Percentiles rank a stretch among this genome's conserved stretches.
Conservation (phyloP, 257 asterid genomes). For the Plantago elongata region DNA sequence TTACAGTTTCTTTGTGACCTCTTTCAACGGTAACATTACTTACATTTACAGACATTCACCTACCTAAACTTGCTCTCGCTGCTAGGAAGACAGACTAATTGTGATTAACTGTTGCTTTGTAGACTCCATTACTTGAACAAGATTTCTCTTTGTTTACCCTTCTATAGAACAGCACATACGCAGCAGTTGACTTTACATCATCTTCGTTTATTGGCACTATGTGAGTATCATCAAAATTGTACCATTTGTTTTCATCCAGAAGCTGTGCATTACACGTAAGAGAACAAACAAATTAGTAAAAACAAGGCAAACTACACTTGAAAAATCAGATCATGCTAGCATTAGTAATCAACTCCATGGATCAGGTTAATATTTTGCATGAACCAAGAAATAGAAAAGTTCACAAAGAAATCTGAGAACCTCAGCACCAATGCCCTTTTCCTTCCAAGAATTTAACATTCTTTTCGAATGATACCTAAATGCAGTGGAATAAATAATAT, state of each 20-base stretch:
- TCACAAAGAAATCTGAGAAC: neutral
- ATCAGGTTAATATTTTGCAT: too few relatives aligned
- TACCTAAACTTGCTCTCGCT: slow-evolving; percentile 18
- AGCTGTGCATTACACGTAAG: slow-evolving; percentile 44
- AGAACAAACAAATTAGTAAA: neutral
- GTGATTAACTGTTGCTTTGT: slow-evolving; percentile 32
- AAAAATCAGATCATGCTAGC: neutral
- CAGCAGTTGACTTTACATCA: slow-evolving; percentile 88
- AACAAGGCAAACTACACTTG: neutral
- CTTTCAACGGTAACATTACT: slow-evolving; percentile 19
- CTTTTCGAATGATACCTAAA: neutral
- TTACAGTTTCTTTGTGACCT: slow-evolving; percentile 22
- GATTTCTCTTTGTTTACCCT: slow-evolving; percentile 65
- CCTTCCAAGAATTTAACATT: neutral
- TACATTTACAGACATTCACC: slow-evolving; percentile 30
- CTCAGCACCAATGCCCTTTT: neutral
- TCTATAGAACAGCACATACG: slow-evolving; percentile 88
- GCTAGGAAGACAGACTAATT: slow-evolving; percentile 20
- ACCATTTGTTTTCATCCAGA: slow-evolving; percentile 91
- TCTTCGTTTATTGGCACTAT: slow-evolving; percentile 79
- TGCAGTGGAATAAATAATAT: too few relatives aligned
- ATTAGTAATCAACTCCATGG: neutral
- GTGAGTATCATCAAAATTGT: slow-evolving; percentile 93
- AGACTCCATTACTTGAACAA: slow-evolving; percentile 49
- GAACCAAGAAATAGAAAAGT: too few relatives aligned